phyloP scores from a whole-genome alignment of 208 protist species.

The Strigomonas culicis region DNA sequence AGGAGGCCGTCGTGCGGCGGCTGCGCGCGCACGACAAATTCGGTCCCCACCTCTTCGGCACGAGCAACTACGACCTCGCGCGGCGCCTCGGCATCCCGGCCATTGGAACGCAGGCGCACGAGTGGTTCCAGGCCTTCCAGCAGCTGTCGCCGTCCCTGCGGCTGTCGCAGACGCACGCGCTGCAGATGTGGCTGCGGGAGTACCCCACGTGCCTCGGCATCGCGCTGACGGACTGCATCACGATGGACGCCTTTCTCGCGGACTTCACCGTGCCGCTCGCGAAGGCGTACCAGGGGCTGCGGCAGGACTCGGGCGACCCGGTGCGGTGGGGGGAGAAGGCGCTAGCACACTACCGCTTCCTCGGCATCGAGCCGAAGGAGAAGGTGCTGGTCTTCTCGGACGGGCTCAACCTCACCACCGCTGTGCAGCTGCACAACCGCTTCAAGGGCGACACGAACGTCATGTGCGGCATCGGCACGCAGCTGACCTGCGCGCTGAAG shows the following conservation, averaged over 20 bases:
- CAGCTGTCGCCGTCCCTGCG: slow-evolving; percentile 70
- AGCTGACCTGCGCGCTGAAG: slow-evolving; percentile 81
- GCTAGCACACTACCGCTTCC: slow-evolving; percentile 62
- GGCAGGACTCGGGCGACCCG: slow-evolving; percentile 82
- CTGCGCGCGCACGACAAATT: slow-evolving; percentile 59
- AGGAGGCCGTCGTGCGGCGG: slow-evolving; percentile 62
- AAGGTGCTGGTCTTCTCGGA: slow-evolving; percentile 88
- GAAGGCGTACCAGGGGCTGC: slow-evolving; percentile 58
- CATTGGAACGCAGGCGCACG: slow-evolving; percentile 83
- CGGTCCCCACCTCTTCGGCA: slow-evolving; percentile 49
- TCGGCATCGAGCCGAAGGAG: slow-evolving; percentile 69
- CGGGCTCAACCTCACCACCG: slow-evolving; percentile 73
- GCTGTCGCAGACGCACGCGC: slow-evolving; percentile 61
- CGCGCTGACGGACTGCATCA: slow-evolving; percentile 88
- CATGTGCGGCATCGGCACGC: slow-evolving; percentile 83
- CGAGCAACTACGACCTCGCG: slow-evolving; percentile 86
- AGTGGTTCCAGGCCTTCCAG: slow-evolving; percentile 91
- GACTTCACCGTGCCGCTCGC: slow-evolving; percentile 71
- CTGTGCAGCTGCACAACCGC: slow-evolving; percentile 40
- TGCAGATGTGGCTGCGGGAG: slow-evolving; percentile 75
- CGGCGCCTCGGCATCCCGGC: slow-evolving; percentile 51
- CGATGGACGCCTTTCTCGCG: slow-evolving; percentile 83
- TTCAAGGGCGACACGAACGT: slow-evolving; percentile 64
- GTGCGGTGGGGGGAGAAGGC: slow-evolving; percentile 75
- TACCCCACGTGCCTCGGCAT: slow-evolving; percentile 80